A percentile compares a stretch with the other conserved stretches of the same genome.
Evolutionary conservation across 352 stramenopile genomes (phyloP).

Genomic region (Phytophthora agathidicida): DNA sequence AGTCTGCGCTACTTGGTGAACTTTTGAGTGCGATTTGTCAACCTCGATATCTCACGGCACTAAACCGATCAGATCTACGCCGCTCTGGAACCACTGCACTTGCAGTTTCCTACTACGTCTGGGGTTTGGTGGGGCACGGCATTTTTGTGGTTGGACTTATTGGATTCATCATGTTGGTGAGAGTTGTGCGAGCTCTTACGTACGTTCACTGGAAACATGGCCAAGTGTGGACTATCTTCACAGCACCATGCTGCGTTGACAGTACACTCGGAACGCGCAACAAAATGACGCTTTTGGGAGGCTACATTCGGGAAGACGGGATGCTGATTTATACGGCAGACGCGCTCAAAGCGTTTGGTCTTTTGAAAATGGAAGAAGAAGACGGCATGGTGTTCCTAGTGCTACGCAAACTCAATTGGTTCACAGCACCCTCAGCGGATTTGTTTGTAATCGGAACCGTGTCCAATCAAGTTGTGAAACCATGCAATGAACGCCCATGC

Average conservation of each 20-base stretch:
- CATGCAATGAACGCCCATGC: slow-evolving; percentile 5
- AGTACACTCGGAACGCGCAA: slow-evolving; percentile 12
- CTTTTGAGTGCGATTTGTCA: slow-evolving; percentile 12
- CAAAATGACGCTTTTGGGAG: slow-evolving; percentile 13
- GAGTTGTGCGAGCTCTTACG: slow-evolving; percentile 8
- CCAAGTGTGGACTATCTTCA: slow-evolving; percentile 11
- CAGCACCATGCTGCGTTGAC: slow-evolving; percentile 11
- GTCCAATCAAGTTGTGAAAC: neutral
- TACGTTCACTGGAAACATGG: slow-evolving; percentile 12
- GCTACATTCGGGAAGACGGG: slow-evolving; percentile 10
- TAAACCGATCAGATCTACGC: slow-evolving; percentile 10
- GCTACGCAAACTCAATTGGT: slow-evolving; percentile 12
- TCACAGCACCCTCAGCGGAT: slow-evolving; percentile 3
- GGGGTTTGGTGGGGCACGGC: slow-evolving; percentile 18
- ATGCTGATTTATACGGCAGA: slow-evolving; percentile 4
- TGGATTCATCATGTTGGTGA: slow-evolving; percentile 15
- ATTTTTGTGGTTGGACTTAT: slow-evolving; percentile 19
- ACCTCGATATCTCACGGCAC: neutral
- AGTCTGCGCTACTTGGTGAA: slow-evolving; percentile 33
- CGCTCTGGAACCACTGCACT: neutral
- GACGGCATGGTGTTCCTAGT: slow-evolving; percentile 7
- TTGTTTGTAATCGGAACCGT: slow-evolving; percentile 16
- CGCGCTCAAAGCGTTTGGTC: slow-evolving; percentile 16
- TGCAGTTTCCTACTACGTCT: slow-evolving; percentile 21
- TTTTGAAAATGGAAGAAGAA: slow-evolving; percentile 18